These are phyloP conservation scores for Glycine soja DNA, from an alignment of 306 rosid genomes.

Conservation along the genomic window DNA sequence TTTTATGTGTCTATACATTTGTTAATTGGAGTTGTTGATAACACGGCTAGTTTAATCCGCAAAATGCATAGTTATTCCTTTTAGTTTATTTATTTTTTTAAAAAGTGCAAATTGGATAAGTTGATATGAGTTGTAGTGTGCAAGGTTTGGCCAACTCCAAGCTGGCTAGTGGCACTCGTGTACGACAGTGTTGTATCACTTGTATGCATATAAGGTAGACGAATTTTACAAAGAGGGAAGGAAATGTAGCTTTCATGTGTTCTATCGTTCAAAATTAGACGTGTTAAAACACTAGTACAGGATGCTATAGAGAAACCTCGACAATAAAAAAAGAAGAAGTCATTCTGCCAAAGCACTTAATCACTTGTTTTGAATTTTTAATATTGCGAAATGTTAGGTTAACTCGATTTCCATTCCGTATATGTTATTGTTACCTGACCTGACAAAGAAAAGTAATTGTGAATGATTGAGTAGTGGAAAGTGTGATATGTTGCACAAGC, in stretches of 20 bases:
- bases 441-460: constrained; percentile 14
- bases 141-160: constrained; percentile 35
- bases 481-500: constrained; percentile 7
- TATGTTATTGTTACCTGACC: not conserved
- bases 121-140: constrained; percentile 11
- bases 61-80: too few relatives aligned
- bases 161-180: not conserved
- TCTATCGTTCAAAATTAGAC: not conserved
- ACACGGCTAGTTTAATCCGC: not conserved
- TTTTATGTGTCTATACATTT: constrained; percentile 1
- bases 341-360: too few relatives aligned
- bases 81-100: too few relatives aligned
- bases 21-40: constrained; percentile 6
- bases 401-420: too few relatives aligned
- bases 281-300: not conserved
- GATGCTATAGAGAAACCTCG: not conserved
- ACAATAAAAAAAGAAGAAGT: too few relatives aligned
- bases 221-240: too few relatives aligned
- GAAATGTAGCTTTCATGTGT: too few relatives aligned
- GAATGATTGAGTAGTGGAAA: constrained; percentile 34
- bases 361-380: too few relatives aligned
- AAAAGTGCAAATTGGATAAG: constrained; percentile 26
- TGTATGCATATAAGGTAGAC: too few relatives aligned
- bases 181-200: too few relatives aligned
- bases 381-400: too few relatives aligned